phyloP scores from a whole-genome alignment of 2,329 filamentous ascomycete genomes.

The Cyphellophora europaea region DNA sequence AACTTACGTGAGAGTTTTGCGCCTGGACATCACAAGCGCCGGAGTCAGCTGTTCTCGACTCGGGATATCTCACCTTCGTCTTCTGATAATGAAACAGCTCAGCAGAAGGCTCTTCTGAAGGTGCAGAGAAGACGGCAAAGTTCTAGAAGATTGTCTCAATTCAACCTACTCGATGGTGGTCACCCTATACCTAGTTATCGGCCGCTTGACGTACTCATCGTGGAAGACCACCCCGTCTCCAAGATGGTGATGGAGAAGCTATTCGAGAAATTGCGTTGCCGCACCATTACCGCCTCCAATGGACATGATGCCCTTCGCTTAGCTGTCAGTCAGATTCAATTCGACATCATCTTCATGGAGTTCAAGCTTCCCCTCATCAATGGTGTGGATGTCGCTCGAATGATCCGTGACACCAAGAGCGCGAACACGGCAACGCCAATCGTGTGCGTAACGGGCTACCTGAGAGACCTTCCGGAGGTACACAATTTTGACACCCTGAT shows the following conservation, averaged over 20 bases:
- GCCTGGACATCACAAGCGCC: constrained; percentile 70
- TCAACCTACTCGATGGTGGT: constrained; percentile 67
- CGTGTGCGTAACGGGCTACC: constrained; percentile 89
- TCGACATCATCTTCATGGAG: constrained; percentile 97
- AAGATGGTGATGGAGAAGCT: constrained; percentile 98
- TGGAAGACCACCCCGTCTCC: constrained; percentile 94
- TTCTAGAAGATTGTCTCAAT: constrained; percentile 85
- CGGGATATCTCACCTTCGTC: constrained; percentile 76
- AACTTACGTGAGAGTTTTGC: constrained; percentile 45
- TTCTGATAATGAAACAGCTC: constrained; percentile 91
- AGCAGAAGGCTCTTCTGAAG: constrained; percentile 79
- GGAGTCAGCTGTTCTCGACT: constrained; percentile 81
- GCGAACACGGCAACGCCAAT: constrained; percentile 91
- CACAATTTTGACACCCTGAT: constrained; percentile 95
- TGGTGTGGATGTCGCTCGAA: constrained; percentile 87
- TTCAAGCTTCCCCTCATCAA: constrained; percentile 93
- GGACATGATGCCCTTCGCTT: constrained; percentile 88
- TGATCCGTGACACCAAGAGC: constrained; percentile 96
- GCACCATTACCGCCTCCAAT: constrained; percentile 83
- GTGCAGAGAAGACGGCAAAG: constrained; percentile 93
- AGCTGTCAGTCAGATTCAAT: constrained; percentile 94
- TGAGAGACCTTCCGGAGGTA: constrained; percentile 92
- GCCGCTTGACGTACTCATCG: constrained; percentile 87
- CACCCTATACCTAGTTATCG: constrained; percentile 69
- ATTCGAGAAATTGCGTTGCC: constrained; percentile 72